Evolutionary conservation across 129 eudicot genomes (phyloP), one percentile per base, ranked within the genome.

Genomic region (Dittrichia graveolens): DNA sequence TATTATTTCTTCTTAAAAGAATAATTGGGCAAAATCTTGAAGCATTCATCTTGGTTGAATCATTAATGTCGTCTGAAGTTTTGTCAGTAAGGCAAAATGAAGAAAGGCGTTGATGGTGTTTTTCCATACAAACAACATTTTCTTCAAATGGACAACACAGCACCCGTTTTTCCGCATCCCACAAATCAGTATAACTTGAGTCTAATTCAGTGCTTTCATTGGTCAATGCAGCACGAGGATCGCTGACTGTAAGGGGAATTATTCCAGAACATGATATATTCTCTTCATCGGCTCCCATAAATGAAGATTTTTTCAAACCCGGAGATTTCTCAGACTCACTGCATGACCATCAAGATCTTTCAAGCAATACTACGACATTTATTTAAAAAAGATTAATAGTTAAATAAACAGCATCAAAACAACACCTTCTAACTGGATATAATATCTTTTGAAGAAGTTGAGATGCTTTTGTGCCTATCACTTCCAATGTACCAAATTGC

Each of bases 401-500:
- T 42, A 44, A 41, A 80, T 6, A 44, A 73, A 42, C 42, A 2
- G 24, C 67, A 72, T 42, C 34, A 38, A 35, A 60, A 9, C 16
- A 64, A 34, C 70, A 83, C 99, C 83, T 55, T 47, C 70, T 72
- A 70, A 73, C 72, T 60, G 94, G 97, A 56, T 75, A 84, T 73
- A 95, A 68, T 63, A 87, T 83, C 85, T 82, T 95, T 63, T 67
- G 84, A 70, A 95, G 91, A 83, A 86, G 82, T 58, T 84, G 83
- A 73, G 75, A 85, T 79, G 88, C 85, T 67, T 82, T 83, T 61
- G 85, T 81, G 77, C 99, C 99, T 71, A 86, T 88, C 52, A 95
- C 81, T 79, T 95, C 99, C 77, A 95, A 19, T 65, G 83, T 86
- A 38, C 83, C 99, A 57, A 90, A 88, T 56, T 95, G 85, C 41